A percentile compares a stretch with the other conserved stretches of the same genome.
These are phyloP conservation scores for Botrytis deweyae DNA, from an alignment of 2,329 filamentous ascomycete species.

Conservation along the genomic window DNA sequence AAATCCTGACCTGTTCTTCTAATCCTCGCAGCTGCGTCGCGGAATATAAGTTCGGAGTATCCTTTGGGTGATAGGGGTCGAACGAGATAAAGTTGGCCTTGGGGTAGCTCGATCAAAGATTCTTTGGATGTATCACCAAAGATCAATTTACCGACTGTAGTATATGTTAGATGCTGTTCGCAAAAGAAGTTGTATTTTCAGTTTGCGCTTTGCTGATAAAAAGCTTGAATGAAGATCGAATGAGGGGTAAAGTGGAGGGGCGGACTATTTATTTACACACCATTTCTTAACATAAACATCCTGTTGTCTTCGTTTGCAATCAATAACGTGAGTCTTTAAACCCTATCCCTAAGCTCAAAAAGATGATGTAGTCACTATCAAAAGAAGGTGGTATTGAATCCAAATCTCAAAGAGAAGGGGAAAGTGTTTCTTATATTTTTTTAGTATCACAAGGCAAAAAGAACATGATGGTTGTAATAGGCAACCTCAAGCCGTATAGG, in stretches of 20 bases:
- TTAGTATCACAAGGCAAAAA: background rate
- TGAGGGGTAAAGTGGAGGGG: conserved; percentile 15
- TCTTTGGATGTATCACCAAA: conserved; percentile 81
- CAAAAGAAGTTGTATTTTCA: background rate
- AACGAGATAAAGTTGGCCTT: conserved; percentile 96
- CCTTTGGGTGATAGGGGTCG: conserved; percentile 93
- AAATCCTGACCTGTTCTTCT: conserved; percentile 91
- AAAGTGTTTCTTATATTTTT: background rate
- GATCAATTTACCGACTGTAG: conserved; percentile 81
- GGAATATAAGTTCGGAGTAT: conserved; percentile 98
- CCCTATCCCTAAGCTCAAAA: background rate
- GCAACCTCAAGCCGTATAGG: background rate
- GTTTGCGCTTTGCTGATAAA: background rate
- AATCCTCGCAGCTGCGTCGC: conserved; percentile 89
- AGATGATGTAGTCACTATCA: background rate
- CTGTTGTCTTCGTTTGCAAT: conserved; percentile 17
- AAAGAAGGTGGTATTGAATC: background rate
- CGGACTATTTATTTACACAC: conserved; percentile 36
- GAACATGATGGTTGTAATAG: background rate
- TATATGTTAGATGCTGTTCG: conserved; percentile 5
- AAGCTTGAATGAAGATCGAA: conserved; percentile 20
- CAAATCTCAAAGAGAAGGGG: background rate
- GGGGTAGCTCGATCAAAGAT: conserved; percentile 87
- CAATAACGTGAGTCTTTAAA: background rate
- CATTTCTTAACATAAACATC: conserved; percentile 49